Evolutionary conservation across 1,284 basidiomycete genomes (phyloP).

Genomic region (Prillingera fragicola): DNA sequence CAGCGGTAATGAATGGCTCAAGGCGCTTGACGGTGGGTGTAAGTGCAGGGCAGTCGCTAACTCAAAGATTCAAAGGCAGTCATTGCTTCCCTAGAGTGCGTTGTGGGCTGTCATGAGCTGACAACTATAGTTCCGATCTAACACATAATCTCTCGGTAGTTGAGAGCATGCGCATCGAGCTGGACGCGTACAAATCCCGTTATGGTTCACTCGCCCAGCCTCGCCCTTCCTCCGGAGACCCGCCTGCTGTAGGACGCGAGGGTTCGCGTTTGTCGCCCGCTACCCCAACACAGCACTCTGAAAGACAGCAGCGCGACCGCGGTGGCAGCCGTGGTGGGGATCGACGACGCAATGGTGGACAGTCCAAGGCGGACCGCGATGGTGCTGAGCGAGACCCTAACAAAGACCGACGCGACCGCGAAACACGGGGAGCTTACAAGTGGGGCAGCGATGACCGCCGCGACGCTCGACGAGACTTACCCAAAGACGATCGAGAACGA

Average conservation of each 20-base stretch:
- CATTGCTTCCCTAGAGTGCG: conserved; percentile 41
- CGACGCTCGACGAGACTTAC: too few species aligned
- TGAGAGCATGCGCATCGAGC: conserved; percentile 24
- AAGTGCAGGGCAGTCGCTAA: background rate
- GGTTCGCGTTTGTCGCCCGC: background rate
- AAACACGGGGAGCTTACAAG: background rate
- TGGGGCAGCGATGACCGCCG: background rate
- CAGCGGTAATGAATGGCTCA: conserved; percentile 28
- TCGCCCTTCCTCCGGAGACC: background rate
- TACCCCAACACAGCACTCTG: background rate
- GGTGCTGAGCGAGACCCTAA: too few species aligned
- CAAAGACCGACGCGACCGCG: background rate
- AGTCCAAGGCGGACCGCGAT: too few species aligned
- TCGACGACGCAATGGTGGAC: background rate
- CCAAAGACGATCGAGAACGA: background rate
- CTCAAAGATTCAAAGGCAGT: conserved; percentile 34
- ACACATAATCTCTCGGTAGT: conserved; percentile 30
- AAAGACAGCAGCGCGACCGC: background rate
- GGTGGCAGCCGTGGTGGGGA: background rate
- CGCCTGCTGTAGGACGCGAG: background rate
- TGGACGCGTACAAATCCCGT: conserved; percentile 26
- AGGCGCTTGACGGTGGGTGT: conserved; percentile 32
- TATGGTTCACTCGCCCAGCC: conserved; percentile 14
- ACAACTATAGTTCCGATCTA: conserved; percentile 31
- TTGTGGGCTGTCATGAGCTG: background rate